Percentiles rank a stretch among this genome's conserved stretches.
phyloP scores from a whole-genome alignment of 176 grass and related monocot species.

The Pharus latifolius region DNA sequence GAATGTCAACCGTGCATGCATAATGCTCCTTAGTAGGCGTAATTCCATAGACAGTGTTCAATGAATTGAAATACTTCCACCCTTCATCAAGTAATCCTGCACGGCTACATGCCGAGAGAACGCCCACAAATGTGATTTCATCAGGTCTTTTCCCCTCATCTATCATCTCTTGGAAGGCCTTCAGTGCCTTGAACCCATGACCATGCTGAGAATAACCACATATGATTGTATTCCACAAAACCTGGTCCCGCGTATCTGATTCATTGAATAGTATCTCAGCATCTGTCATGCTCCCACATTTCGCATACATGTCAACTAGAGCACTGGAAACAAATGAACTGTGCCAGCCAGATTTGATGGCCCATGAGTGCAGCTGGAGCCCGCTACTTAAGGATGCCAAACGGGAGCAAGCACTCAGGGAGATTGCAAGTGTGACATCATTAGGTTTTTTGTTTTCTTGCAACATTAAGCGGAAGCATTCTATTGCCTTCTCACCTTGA shows the following conservation, averaged over 20 bases:
- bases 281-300: constrained; percentile 21
- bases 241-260: constrained; percentile 8
- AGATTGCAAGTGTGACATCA: constrained; percentile 17
- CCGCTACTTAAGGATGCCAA: constrained; percentile 23
- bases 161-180: constrained; percentile 21
- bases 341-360: constrained; percentile 27
- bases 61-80: constrained; percentile 11
- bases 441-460: constrained; percentile 23
- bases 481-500: constrained; percentile 28
- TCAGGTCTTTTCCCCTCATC: constrained; percentile 27
- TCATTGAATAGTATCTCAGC: constrained; percentile 10
- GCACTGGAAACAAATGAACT: constrained; percentile 16
- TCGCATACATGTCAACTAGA: constrained; percentile 32
- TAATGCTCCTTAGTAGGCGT: constrained; percentile 21
- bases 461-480: constrained; percentile 22
- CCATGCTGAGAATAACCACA: constrained; percentile 26
- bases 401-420: constrained; percentile 20
- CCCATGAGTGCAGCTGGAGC: constrained; percentile 30
- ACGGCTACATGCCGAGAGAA: constrained; percentile 37
- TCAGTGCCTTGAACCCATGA: constrained; percentile 13
- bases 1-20: constrained; percentile 35
- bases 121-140: constrained; percentile 26
- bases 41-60: constrained; percentile 23
- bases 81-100: constrained; percentile 34
- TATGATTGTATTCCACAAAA: constrained; percentile 33